phyloP scores from a whole-genome alignment of 441 rosid species.

The Erysimum cheiri region DNA sequence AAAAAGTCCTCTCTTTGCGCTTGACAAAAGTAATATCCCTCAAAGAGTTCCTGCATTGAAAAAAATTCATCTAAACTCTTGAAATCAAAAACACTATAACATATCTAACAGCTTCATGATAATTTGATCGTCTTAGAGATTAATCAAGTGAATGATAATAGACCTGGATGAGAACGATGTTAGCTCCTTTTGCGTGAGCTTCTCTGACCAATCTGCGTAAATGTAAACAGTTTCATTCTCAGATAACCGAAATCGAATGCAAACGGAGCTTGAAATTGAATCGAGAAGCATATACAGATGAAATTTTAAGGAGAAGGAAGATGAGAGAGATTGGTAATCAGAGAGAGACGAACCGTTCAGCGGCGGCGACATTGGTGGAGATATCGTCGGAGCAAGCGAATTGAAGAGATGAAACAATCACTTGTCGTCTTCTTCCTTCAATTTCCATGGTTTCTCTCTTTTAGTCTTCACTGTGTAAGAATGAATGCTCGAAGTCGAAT shows the following conservation, averaged over 20 bases:
- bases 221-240: not conserved
- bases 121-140: too few species aligned
- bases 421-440: slow-evolving; percentile 40
- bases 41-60: slow-evolving; percentile 77
- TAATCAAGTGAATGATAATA: too few species aligned
- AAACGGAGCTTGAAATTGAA: not conserved
- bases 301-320: not conserved
- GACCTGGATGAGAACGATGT: slow-evolving; percentile 84
- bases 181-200: slow-evolving; percentile 77
- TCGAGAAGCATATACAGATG: not conserved
- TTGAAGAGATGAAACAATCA: slow-evolving; percentile 62
- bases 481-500: not conserved
- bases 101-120: too few species aligned
- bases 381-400: slow-evolving; percentile 69
- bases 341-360: slow-evolving; percentile 54
- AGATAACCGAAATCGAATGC: slow-evolving; percentile 5
- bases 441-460: slow-evolving; percentile 19
- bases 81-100: too few species aligned
- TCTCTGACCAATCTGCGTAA: slow-evolving; percentile 67
- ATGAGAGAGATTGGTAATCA: not conserved
- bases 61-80: not conserved
- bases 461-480: not conserved
- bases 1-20: slow-evolving; percentile 88
- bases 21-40: slow-evolving; percentile 96
- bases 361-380: slow-evolving; percentile 59